These are phyloP conservation scores for Cryphonectria nitschkei DNA, from an alignment of 2,329 filamentous ascomycete species.

Conservation along the genomic window DNA sequence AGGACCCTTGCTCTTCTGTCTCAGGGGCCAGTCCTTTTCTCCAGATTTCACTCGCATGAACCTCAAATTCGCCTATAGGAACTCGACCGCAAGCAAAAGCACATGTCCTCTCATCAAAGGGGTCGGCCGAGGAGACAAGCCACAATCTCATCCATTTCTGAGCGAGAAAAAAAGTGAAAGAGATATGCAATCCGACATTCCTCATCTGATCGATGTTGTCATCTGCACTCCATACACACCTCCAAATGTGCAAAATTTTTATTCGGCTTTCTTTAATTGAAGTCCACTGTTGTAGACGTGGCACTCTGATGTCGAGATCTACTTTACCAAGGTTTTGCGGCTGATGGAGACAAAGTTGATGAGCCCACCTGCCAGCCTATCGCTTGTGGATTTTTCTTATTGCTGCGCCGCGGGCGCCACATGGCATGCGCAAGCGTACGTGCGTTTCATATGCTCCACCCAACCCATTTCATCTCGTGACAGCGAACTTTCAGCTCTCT, in stretches of 20 bases:
- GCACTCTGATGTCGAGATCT: neutral
- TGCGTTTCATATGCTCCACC: slow-evolving; percentile 10
- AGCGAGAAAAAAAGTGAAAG: neutral
- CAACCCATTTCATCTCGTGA: neutral
- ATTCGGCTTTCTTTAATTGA: neutral
- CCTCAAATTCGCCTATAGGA: neutral
- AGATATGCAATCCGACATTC: neutral
- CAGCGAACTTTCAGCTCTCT: slow-evolving; percentile 17
- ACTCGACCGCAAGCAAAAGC: neutral
- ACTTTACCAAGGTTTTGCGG: neutral
- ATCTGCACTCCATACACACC: neutral
- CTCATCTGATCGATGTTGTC: neutral
- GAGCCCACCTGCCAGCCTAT: slow-evolving; percentile 8
- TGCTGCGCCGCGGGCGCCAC: slow-evolving; percentile 7
- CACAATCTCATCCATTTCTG: neutral
- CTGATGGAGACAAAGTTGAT: neutral
- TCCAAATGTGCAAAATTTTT: neutral
- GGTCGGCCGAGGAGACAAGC: neutral
- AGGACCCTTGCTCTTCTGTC: neutral
- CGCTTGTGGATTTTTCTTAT: neutral
- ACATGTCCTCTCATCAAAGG: neutral
- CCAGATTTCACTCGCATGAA: neutral
- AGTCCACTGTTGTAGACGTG: slow-evolving; percentile 1
- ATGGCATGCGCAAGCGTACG: slow-evolving; percentile 7
- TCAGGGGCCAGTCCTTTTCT: slow-evolving; percentile 14